phyloP scores from a whole-genome alignment of 1,284 basidiomycete genomes.

The Neonothopanus nambi region DNA sequence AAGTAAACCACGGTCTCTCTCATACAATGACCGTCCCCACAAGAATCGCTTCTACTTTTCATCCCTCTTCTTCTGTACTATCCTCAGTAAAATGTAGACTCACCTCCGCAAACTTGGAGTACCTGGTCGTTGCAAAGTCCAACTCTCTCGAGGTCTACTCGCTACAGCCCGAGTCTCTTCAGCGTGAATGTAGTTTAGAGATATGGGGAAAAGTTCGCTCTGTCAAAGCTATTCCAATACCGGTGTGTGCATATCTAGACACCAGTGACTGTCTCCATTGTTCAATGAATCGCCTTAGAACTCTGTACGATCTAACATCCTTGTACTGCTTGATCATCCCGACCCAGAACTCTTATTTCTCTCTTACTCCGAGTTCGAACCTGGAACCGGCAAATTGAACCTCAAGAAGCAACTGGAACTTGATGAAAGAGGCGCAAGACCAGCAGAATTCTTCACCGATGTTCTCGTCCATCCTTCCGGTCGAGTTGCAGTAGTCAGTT shows the following conservation, averaged over 20 bases:
- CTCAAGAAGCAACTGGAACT: slow-evolving; percentile 47
- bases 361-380: slow-evolving; percentile 40
- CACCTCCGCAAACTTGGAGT: slow-evolving; percentile 48
- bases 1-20: neutral
- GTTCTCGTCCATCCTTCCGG: slow-evolving; percentile 62
- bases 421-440: slow-evolving; percentile 53
- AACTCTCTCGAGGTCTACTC: slow-evolving; percentile 67
- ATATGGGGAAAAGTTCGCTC: slow-evolving; percentile 66
- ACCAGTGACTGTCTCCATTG: neutral
- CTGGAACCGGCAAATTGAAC: slow-evolving; percentile 37
- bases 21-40: slow-evolving; percentile 2
- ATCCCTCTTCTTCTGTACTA: slow-evolving; percentile 35
- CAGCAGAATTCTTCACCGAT: slow-evolving; percentile 68
- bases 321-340: slow-evolving; percentile 72
- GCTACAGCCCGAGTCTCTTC: slow-evolving; percentile 55
- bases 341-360: slow-evolving; percentile 68
- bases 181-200: slow-evolving; percentile 54
- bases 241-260: slow-evolving; percentile 39
- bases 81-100: slow-evolving; percentile 63
- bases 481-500: slow-evolving; percentile 59
- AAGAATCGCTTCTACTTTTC: slow-evolving; percentile 13
- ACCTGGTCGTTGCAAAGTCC: slow-evolving; percentile 66
- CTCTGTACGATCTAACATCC: slow-evolving; percentile 47
- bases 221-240: slow-evolving; percentile 52
- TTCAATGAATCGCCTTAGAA: slow-evolving; percentile 36